Conservation (phyloP, 2,329 filamentous ascomycete genomes). For the Botrytis elliptica region DNA sequence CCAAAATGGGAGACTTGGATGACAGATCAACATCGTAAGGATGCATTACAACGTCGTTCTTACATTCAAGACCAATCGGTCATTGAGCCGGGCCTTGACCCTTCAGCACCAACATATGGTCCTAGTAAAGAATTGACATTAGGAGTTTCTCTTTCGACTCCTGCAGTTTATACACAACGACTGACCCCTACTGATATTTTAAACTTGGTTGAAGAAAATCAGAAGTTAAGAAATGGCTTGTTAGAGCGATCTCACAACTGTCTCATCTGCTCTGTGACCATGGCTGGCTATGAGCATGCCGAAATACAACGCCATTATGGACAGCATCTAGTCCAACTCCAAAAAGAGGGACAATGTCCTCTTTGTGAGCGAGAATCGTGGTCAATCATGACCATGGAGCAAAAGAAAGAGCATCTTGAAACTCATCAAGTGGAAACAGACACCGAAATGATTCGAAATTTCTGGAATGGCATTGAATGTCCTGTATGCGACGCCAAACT, state of each 20-base stretch:
- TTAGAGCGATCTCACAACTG: constrained; percentile 31
- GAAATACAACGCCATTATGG: constrained; percentile 27
- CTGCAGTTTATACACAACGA: constrained; percentile 29
- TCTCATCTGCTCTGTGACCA: constrained; percentile 26
- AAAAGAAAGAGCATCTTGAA: constrained; percentile 30
- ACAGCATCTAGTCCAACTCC: constrained; percentile 28
- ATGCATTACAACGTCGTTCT: constrained; percentile 28
- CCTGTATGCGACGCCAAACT: constrained; percentile 32
- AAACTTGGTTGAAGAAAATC: constrained; percentile 28
- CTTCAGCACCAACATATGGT: constrained; percentile 28
- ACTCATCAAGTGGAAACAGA: constrained; percentile 22
- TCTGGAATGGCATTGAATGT: constrained; percentile 29
- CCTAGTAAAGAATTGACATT: constrained; percentile 26
- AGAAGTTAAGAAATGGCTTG: constrained; percentile 29
- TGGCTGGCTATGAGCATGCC: constrained; percentile 25
- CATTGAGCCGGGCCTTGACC: constrained; percentile 32
- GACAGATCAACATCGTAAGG: constrained; percentile 26
- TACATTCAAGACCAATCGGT: constrained; percentile 31
- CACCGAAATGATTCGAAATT: constrained; percentile 23
- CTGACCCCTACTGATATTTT: constrained; percentile 33
- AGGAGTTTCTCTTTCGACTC: constrained; percentile 24
- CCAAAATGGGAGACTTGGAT: constrained; percentile 27
- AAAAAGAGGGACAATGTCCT: constrained; percentile 30
- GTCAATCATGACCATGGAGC: constrained; percentile 27
- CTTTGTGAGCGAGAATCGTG: constrained; percentile 31